Percentiles rank a stretch among this genome's conserved stretches.
phyloP scores from a whole-genome alignment of 106 monocot genomes.

The Ottelia alismoides region DNA sequence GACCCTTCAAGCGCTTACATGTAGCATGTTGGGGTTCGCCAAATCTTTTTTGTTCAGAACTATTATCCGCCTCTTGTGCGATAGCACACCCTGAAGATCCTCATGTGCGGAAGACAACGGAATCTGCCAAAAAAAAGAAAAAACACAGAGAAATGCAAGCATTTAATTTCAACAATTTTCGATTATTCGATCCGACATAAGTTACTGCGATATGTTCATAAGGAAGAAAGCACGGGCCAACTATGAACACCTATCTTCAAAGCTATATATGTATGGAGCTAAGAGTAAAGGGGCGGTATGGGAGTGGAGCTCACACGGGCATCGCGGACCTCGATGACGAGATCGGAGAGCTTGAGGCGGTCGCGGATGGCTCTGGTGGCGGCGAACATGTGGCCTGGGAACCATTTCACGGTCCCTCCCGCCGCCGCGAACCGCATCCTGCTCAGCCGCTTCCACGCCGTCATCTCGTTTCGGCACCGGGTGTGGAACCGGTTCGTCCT shows the following conservation, averaged over 20 bases:
- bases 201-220: too few relatives aligned
- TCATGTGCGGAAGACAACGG: slow-evolving; percentile 82
- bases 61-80: slow-evolving; percentile 66
- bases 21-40: slow-evolving; percentile 86
- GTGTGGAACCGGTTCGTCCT: too few relatives aligned
- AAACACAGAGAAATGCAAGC: too few relatives aligned
- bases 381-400: slow-evolving; percentile 96
- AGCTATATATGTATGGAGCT: neutral
- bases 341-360: slow-evolving; percentile 93
- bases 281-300: neutral
- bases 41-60: slow-evolving; percentile 96
- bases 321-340: slow-evolving; percentile 96
- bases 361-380: slow-evolving; percentile 90
- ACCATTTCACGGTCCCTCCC: slow-evolving; percentile 87
- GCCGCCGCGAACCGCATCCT: slow-evolving; percentile 71
- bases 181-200: too few relatives aligned
- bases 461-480: too few relatives aligned
- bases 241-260: neutral
- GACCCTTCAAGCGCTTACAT: slow-evolving; percentile 59
- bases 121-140: too few relatives aligned
- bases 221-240: too few relatives aligned
- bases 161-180: too few relatives aligned
- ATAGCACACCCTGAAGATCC: slow-evolving; percentile 62
- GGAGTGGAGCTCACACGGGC: slow-evolving; percentile 40
- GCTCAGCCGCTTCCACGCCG: slow-evolving; percentile 30